These are phyloP conservation scores for Sphaerobolus stellatus DNA, from an alignment of 1,284 basidiomycete genomes.

Conservation along the genomic window DNA sequence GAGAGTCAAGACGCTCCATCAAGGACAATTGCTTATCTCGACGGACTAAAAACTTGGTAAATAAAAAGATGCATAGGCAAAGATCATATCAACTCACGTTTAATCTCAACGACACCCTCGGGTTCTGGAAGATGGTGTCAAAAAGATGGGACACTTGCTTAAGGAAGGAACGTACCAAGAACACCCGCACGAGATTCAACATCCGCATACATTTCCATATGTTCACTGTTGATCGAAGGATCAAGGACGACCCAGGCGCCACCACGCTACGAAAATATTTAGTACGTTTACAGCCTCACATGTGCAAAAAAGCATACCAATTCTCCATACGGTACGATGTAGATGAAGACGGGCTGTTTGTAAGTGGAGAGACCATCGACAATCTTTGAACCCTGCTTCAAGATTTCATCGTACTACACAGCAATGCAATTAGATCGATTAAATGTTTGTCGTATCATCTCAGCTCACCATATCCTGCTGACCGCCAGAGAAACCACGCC, in stretches of 20 bases:
- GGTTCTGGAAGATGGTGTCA: constrained; percentile 57
- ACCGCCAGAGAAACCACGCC: constrained; percentile 99
- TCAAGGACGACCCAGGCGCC: constrained; percentile 99
- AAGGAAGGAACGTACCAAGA: constrained; percentile 40
- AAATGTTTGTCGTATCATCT: constrained; percentile 11
- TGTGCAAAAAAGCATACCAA: constrained; percentile 40
- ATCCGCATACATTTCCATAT: constrained; percentile 99
- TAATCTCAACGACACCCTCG: constrained; percentile 95
- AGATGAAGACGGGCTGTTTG: constrained; percentile 98
- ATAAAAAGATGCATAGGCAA: background rate
- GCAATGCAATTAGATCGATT: background rate
- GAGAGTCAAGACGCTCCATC: constrained; percentile 92
- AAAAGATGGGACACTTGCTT: too few species aligned
- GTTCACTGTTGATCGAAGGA: constrained; percentile 92
- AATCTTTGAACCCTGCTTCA: constrained; percentile 95
- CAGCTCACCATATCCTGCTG: constrained; percentile 88
- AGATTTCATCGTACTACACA: constrained; percentile 78
- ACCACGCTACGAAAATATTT: constrained; percentile 56
- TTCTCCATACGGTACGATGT: constrained; percentile 98
- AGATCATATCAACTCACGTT: constrained; percentile 56
- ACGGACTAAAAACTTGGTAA: constrained; percentile 45
- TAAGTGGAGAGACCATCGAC: constrained; percentile 97
- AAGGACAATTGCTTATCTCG: constrained; percentile 86
- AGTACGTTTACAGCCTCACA: background rate
- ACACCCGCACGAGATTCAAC: constrained; percentile 95